Base-by-base conservation (phyloP, 1,139 yeast species). In the Debaryomycetaceae sp. region DNA sequence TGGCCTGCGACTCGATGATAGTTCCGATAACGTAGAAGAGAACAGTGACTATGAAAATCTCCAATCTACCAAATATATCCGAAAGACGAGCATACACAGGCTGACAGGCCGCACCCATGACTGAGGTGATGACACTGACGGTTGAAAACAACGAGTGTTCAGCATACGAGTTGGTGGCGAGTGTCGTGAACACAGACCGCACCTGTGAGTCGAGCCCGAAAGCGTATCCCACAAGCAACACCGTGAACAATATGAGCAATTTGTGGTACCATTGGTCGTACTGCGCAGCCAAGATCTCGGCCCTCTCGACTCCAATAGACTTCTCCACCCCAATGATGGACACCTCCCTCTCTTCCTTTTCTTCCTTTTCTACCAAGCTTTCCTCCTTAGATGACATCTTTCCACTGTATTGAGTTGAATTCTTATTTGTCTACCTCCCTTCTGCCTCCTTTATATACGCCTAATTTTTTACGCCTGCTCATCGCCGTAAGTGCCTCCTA, bases 1-100 rank as follows among this genome's bases (percentile, higher is more conserved):
- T 68, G 2, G 87, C 81, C 54, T 80, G 84, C 0, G 85, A 80
- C 60, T 80, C 80, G 49, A 83, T 73, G 40, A 83, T 70, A 2
- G 86, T 81, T 14, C 89, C 89, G 38, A 83, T 67, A 8, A 71
- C 73, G 55, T 82, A 82, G 51, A 83, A 74, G 7, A 83, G 48
- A 23, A 82, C 65, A 1, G 84, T 68, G 5, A 77, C 60, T 14
- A 75, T 38, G 39, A 80, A 63, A 44, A 82, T 58, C 49, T 76
- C 77, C 35, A 78, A 55, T 52, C 88, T 76, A 27, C 88, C 88
- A 57, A 80, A 82, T 13, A 76, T 69, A 59, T 83, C 87, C 2
- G 84, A 74, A 33, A 82, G 60, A 49, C 86, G 69, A 8, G 88
- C 87, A 47, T 71, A 80, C 23, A 77, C 66, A 2, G 84, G 80